phyloP scores from a whole-genome alignment of 306 rosid species.

The Hippophae tibetana region DNA sequence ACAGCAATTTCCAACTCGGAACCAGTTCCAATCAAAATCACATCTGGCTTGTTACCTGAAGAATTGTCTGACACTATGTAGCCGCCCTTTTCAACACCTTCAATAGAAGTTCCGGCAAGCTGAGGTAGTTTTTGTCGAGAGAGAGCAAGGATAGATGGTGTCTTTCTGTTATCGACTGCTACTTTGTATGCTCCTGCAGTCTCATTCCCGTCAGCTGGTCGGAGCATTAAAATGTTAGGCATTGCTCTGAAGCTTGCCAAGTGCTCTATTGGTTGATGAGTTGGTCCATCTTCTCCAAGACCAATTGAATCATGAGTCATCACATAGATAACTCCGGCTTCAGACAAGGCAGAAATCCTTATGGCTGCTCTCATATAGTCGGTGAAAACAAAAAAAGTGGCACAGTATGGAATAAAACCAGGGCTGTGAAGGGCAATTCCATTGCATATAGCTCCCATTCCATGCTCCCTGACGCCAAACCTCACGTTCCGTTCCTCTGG shows the following conservation, averaged over 20 bases:
- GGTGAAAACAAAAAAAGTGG: constrained; percentile 96
- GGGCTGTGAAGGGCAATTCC: constrained; percentile 97
- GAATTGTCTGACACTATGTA: constrained; percentile 81
- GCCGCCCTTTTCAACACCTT: constrained; percentile 90
- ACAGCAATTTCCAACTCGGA: constrained; percentile 91
- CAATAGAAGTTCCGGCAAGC: constrained; percentile 74
- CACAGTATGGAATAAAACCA: constrained; percentile 84
- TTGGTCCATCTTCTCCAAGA: constrained; percentile 99
- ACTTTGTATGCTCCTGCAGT: constrained; percentile 96
- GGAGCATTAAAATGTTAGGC: constrained; percentile 94
- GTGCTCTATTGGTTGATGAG: constrained; percentile 97
- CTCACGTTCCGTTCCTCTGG: constrained; percentile 90
- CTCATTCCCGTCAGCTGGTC: constrained; percentile 97
- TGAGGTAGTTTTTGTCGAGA: constrained; percentile 83
- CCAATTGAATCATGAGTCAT: constrained; percentile 99
- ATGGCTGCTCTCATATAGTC: constrained; percentile 99
- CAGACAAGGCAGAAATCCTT: constrained; percentile 73
- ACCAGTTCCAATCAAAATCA: constrained; percentile 87
- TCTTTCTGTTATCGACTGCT: constrained; percentile 64
- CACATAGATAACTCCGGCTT: constrained; percentile 71
- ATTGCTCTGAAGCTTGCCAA: constrained; percentile 96
- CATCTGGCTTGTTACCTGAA: constrained; percentile 87
- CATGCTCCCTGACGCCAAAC: constrained; percentile 96
- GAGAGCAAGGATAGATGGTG: constrained; percentile 93
- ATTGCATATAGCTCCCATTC: constrained; percentile 94